phyloP scores from a whole-genome alignment of 2,329 filamentous ascomycete genomes.

The Penicillium sp. region DNA sequence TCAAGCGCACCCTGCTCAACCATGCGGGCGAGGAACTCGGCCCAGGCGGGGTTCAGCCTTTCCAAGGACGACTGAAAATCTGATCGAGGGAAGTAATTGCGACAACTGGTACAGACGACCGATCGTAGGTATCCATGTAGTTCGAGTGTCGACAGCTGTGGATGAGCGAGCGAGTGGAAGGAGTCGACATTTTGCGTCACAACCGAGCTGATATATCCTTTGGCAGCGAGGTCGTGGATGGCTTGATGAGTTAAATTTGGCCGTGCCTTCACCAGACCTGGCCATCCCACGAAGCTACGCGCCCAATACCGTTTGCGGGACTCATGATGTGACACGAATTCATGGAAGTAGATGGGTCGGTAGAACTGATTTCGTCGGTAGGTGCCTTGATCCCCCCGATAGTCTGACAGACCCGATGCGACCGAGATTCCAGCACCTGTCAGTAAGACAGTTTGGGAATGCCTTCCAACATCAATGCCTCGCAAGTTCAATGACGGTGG shows the following conservation, averaged over 20 bases:
- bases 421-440: conserved; percentile 92
- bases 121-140: conserved; percentile 87
- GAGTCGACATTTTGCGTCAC: conserved; percentile 98
- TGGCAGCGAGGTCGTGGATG: conserved; percentile 67
- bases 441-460: conserved; percentile 64
- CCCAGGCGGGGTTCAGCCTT: conserved; percentile 83
- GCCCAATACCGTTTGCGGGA: conserved; percentile 94
- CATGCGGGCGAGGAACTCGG: conserved; percentile 70
- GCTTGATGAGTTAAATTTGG: conserved; percentile 82
- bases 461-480: conserved; percentile 41
- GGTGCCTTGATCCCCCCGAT: conserved; percentile 84
- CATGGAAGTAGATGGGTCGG: conserved; percentile 87
- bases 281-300: conserved; percentile 89
- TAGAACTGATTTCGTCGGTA: conserved; percentile 91
- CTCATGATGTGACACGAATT: conserved; percentile 81
- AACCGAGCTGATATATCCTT: conserved; percentile 73
- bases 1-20: conserved; percentile 73
- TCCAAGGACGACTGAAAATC: conserved; percentile 76
- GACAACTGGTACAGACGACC: conserved; percentile 78
- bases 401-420: conserved; percentile 89
- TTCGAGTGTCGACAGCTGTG: conserved; percentile 72
- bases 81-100: conserved; percentile 67
- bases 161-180: conserved; percentile 80
- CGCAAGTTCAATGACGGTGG: conserved; percentile 54
- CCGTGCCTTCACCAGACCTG: conserved; percentile 71